Evolutionary conservation across 306 rosid species (phyloP).

Genomic region (Pyrus communis): DNA sequence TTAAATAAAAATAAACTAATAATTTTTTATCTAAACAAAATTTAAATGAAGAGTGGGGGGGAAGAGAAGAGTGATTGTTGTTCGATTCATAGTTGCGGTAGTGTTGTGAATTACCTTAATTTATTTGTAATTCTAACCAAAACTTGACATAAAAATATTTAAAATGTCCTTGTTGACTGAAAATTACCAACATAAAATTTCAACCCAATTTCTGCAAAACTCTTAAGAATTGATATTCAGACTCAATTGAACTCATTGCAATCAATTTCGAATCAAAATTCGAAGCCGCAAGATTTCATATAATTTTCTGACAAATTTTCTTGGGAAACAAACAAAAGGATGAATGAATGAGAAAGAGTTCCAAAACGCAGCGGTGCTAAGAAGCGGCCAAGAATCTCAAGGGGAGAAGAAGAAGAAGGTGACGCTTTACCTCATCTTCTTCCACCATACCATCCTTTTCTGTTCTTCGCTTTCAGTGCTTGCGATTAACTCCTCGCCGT

Average conservation of each 20-base stretch:
- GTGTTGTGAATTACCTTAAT: too few species aligned
- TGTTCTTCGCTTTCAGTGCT: background rate
- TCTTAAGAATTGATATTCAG: background rate
- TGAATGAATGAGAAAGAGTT: conserved; percentile 3
- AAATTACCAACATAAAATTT: background rate
- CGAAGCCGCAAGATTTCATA: background rate
- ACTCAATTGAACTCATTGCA: background rate
- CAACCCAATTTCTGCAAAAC: background rate
- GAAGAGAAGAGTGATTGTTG: too few species aligned
- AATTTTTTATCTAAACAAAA: too few species aligned
- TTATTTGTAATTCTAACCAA: too few species aligned
- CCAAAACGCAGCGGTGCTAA: conserved; percentile 95
- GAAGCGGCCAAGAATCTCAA: conserved; percentile 83
- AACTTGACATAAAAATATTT: too few species aligned
- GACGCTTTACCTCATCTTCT: conserved; percentile 93
- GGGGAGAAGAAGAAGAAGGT: conserved; percentile 67
- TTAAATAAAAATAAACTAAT: too few species aligned
- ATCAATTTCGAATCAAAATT: background rate
- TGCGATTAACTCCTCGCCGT: background rate
- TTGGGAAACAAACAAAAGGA: background rate
- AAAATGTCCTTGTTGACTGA: too few species aligned
- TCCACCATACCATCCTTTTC: conserved; percentile 36
- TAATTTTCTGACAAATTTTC: background rate
- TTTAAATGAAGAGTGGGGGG: too few species aligned
- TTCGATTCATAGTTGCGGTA: too few species aligned